Percentiles rank a stretch among this genome's conserved stretches.
These are phyloP conservation scores for Ganoderma sp. DNA, from an alignment of 1,284 basidiomycete genomes.

Conservation along the genomic window DNA sequence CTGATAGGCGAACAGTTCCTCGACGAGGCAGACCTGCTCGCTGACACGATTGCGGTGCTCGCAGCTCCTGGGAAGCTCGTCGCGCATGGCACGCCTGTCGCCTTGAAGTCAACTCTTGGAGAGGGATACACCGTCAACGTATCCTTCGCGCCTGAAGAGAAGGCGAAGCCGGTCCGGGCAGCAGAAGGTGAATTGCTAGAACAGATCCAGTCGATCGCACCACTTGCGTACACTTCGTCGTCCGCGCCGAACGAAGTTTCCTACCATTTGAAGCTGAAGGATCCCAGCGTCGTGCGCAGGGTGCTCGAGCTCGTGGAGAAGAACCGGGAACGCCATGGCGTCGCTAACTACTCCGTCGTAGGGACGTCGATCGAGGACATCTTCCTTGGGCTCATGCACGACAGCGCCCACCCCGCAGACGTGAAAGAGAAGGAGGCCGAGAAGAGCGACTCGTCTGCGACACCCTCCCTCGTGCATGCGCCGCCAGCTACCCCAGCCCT, in stretches of 20 bases:
- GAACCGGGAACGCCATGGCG: slow-evolving; percentile 39
- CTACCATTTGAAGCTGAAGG: slow-evolving; percentile 66
- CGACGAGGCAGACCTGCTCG: slow-evolving; percentile 82
- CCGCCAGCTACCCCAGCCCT: slow-evolving; percentile 35
- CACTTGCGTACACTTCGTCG: slow-evolving; percentile 49
- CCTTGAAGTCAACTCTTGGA: slow-evolving; percentile 74
- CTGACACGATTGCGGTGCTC: slow-evolving; percentile 77
- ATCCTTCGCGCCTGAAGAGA: slow-evolving; percentile 44
- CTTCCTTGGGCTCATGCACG: slow-evolving; percentile 74
- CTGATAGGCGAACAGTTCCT: slow-evolving; percentile 55
- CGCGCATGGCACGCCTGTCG: slow-evolving; percentile 74
- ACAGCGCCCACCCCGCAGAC: slow-evolving; percentile 41
- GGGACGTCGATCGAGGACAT: slow-evolving; percentile 83
- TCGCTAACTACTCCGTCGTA: slow-evolving; percentile 68
- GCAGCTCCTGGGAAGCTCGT: slow-evolving; percentile 78
- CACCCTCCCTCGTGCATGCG: slow-evolving; percentile 29
- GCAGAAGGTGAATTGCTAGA: slow-evolving; percentile 47
- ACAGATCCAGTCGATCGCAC: slow-evolving; percentile 53
- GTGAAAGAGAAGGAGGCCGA: slow-evolving; percentile 30
- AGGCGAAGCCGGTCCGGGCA: slow-evolving; percentile 38
- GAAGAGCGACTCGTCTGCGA: slow-evolving; percentile 21
- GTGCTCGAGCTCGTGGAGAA: slow-evolving; percentile 63
- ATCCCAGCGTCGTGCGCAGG: slow-evolving; percentile 56
- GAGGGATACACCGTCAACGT: slow-evolving; percentile 73
- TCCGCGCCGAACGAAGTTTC: slow-evolving; percentile 48